Evolutionary conservation across 768 basidiomycete species (phyloP).

Genomic region (Amanita brunnescens): DNA sequence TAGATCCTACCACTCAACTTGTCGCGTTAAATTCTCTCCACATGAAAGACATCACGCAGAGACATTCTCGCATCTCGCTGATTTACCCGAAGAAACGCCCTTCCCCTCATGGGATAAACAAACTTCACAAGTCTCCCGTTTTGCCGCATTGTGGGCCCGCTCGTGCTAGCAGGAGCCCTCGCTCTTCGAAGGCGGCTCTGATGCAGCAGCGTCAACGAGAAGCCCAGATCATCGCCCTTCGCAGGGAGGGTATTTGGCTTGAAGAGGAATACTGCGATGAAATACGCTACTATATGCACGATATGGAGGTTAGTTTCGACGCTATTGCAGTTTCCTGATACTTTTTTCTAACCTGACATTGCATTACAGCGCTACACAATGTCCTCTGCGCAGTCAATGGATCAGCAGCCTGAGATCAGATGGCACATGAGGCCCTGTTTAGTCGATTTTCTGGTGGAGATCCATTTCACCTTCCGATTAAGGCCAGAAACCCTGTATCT

Average conservation of each 20-base stretch:
- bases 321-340: constrained; percentile 9
- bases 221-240: constrained; percentile 57
- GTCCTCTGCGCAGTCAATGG: constrained; percentile 93
- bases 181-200: constrained; percentile 51
- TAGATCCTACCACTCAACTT: constrained; percentile 34
- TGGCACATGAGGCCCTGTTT: constrained; percentile 99
- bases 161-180: constrained; percentile 47
- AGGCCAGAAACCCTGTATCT: constrained; percentile 98
- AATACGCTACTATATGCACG: constrained; percentile 89
- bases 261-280: constrained; percentile 97
- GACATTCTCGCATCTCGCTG: constrained; percentile 50
- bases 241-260: constrained; percentile 66
- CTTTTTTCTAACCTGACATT: constrained; percentile 11
- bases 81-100: constrained; percentile 83
- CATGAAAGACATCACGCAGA: constrained; percentile 77
- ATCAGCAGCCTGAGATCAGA: constrained; percentile 96
- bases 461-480: constrained; percentile 95
- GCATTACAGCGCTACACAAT: constrained; percentile 63
- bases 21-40: constrained; percentile 35
- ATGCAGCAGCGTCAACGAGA: constrained; percentile 62
- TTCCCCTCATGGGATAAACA: constrained; percentile 70
- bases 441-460: constrained; percentile 97
- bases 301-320: constrained; percentile 93
- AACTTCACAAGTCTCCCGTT: constrained; percentile 52
- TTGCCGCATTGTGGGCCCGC: constrained; percentile 39